Evolutionary conservation across 163 green algal species (phyloP), one percentile per base, ranked within the genome.

Genomic region (Coccomyxa subellipsoidea): DNA sequence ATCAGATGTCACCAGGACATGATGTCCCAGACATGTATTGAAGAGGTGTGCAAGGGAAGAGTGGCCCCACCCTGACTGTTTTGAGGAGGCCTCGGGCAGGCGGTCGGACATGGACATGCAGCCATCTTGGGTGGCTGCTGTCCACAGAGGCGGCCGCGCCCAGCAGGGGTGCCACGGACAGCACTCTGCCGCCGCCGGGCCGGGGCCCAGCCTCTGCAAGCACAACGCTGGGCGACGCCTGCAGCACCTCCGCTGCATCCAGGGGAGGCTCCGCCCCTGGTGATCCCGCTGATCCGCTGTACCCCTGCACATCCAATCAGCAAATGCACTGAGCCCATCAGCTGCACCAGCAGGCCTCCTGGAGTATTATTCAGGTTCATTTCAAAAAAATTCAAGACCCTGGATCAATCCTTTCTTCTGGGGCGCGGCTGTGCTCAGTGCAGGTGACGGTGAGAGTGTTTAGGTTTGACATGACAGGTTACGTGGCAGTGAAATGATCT

Each of bases 31-130:
- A n/a, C 76, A 35, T 31, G 32, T 36, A 36, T 27, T 8, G 31
- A 8, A 80, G 27, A 80, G 47, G 47, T 59, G 23, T 1, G 23
- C 47, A 21, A 7, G 3, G 47, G 3, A 59, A 1, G 47, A 59
- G 47, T 31, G 76, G 15, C 7, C 75, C 4, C 70, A 85, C 82
- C 82, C 69, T 69, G 34, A 82, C 66, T 21, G 80, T 66, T 78
- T 88, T 88, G 7, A 92, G 76, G 37, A 98, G 88, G 27, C 90
- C 89, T 0, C 89, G 87, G 38, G 93, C 88, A 7, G 85, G 90
- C 0, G 93, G 94, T 0, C 94, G 88, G 77, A 98, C 93, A 76
- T 93, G 85, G 69, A 98, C 84, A 78, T 98, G 94, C 84, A 98
- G 89, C 93, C 93, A 96, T 25, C 87, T 81, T 27, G 85, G 27